Percentiles rank a stretch among this genome's conserved stretches.
Conservation (phyloP, 495 filamentous ascomycete species). For the Rhypophila decipiens region DNA sequence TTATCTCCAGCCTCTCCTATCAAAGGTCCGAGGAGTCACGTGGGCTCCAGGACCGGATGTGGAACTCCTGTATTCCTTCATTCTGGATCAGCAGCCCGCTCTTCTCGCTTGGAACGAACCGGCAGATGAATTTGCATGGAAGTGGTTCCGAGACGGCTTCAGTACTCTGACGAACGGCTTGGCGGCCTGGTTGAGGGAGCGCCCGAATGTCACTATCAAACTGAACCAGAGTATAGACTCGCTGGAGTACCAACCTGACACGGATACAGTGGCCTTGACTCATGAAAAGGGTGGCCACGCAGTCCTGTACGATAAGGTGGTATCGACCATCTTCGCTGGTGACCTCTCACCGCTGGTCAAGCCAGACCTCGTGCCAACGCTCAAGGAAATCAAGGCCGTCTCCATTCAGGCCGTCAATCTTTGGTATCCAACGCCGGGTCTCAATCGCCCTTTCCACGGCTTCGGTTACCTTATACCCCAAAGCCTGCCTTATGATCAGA, state of each 20-base stretch:
- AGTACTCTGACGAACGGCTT: slow-evolving; percentile 45
- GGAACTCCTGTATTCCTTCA: background rate
- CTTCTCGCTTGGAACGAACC: slow-evolving; percentile 9
- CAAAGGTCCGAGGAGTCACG: slow-evolving; percentile 1
- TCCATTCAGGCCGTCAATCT: slow-evolving; percentile 91
- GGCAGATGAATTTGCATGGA: background rate
- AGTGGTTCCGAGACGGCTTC: slow-evolving; percentile 54
- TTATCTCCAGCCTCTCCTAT: background rate
- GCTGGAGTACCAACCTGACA: slow-evolving; percentile 23
- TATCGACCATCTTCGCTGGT: slow-evolving; percentile 61
- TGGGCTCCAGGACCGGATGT: background rate
- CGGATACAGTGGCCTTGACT: no score
- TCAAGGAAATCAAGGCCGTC: slow-evolving; percentile 54
- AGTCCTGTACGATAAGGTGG: slow-evolving; percentile 52
- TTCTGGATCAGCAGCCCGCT: slow-evolving; percentile 3
- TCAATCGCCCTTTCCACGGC: slow-evolving; percentile 56
- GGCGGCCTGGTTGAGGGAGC: slow-evolving; percentile 33
- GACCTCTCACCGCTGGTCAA: slow-evolving; percentile 37
- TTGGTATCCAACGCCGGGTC: slow-evolving; percentile 60
- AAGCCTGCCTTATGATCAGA: slow-evolving; percentile 60
- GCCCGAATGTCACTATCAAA: slow-evolving; percentile 49
- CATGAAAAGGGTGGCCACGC: slow-evolving; percentile 10
- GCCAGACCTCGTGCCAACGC: slow-evolving; percentile 36
- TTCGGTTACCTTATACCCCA: slow-evolving; percentile 88
- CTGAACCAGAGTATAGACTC: slow-evolving; percentile 32